phyloP scores from a whole-genome alignment of 441 rosid genomes.

The Gossypium trilobum region DNA sequence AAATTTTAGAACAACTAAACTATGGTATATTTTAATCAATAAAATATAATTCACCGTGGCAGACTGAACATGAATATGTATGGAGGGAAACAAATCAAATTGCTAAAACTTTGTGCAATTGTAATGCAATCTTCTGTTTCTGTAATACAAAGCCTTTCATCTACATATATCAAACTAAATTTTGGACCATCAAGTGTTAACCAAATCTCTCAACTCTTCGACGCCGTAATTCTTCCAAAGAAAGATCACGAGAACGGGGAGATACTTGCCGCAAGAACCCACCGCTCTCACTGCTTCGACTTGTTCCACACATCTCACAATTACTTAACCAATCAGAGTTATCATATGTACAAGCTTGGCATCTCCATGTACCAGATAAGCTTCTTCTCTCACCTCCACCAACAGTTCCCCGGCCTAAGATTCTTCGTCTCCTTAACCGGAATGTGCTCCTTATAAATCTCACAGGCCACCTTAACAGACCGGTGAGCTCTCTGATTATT shows the following conservation, averaged over 20 bases:
- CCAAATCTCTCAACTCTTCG: constrained; percentile 74
- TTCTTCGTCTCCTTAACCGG: constrained; percentile 29
- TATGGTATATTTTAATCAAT: no score
- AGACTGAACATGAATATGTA: not conserved
- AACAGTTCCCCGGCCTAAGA: constrained; percentile 58
- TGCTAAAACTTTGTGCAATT: not conserved
- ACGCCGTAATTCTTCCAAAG: constrained; percentile 61
- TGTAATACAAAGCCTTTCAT: not conserved
- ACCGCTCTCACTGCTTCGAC: constrained; percentile 25
- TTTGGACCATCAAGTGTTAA: constrained; percentile 11
- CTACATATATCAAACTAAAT: not conserved
- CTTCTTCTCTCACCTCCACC: constrained; percentile 41
- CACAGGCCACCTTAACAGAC: constrained; percentile 45
- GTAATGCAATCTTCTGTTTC: not conserved
- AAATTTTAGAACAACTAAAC: no score
- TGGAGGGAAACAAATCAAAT: not conserved
- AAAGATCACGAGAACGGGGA: constrained; percentile 25
- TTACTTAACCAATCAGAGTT: constrained; percentile 43
- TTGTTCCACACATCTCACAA: constrained; percentile 83
- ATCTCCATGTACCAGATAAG: constrained; percentile 56
- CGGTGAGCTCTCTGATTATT: constrained; percentile 33
- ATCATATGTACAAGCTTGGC: constrained; percentile 72
- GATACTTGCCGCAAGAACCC: constrained; percentile 21
- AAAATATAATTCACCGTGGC: not conserved
- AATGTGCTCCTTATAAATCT: constrained; percentile 35